Evolutionary conservation across 805 yeast genomes (phyloP).

Genomic region (Metschnikowia reukaufii): DNA sequence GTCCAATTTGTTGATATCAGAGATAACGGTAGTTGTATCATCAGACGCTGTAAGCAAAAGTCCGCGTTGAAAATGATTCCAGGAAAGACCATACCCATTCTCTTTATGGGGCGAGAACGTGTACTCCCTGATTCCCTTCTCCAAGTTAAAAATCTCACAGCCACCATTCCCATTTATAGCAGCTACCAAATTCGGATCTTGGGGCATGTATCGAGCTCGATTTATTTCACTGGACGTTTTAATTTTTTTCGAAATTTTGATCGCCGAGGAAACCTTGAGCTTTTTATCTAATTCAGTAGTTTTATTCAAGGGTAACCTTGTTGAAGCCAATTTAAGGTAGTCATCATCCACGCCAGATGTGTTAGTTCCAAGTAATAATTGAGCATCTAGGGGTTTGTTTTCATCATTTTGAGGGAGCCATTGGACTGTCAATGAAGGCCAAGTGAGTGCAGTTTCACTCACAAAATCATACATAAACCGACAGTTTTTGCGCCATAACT

Average conservation of each 20-base stretch:
- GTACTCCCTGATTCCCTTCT: constrained; percentile 26
- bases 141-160: constrained; percentile 53
- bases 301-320: constrained; percentile 48
- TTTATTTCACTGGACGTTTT: constrained; percentile 66
- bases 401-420: constrained; percentile 57
- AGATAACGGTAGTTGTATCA: constrained; percentile 60
- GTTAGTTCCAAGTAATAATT: constrained; percentile 67
- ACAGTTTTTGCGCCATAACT: constrained; percentile 78
- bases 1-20: constrained; percentile 44
- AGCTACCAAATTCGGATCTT: constrained; percentile 52
- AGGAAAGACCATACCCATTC: constrained; percentile 75
- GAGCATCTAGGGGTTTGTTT: constrained; percentile 41
- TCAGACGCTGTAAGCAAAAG: constrained; percentile 62
- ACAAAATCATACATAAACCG: constrained; percentile 82
- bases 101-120: constrained; percentile 53
- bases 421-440: constrained; percentile 81
- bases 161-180: constrained; percentile 70
- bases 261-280: constrained; percentile 48
- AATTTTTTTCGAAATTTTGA: constrained; percentile 61
- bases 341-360: constrained; percentile 69
- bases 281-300: neutral
- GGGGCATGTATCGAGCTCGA: constrained; percentile 71
- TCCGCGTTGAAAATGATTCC: constrained; percentile 54
- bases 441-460: constrained; percentile 72
- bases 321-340: constrained; percentile 63